Evolutionary conservation across 352 stramenopile species (phyloP).

Genomic region (Phytophthora brassicae): DNA sequence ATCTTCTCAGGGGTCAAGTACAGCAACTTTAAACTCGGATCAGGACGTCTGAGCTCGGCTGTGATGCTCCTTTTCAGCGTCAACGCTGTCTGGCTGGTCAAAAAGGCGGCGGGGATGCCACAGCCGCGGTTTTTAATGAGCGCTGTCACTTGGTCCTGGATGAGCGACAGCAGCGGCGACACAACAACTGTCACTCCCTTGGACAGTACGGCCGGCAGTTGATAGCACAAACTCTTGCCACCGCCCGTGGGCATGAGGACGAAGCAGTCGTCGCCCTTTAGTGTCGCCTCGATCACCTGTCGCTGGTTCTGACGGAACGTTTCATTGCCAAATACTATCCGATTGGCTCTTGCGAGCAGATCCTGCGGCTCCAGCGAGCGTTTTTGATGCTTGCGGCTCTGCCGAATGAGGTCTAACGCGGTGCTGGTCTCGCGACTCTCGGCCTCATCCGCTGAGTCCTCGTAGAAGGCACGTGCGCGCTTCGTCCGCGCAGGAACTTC

Average conservation of each 20-base stretch:
- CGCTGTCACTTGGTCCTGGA: slow-evolving; percentile 92
- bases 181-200: slow-evolving; percentile 92
- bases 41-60: slow-evolving; percentile 79
- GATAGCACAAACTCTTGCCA: slow-evolving; percentile 93
- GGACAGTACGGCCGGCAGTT: slow-evolving; percentile 72
- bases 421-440: slow-evolving; percentile 57
- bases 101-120: slow-evolving; percentile 68
- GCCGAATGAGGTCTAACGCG: slow-evolving; percentile 43
- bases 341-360: slow-evolving; percentile 57
- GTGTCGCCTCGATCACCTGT: slow-evolving; percentile 90
- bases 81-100: slow-evolving; percentile 75
- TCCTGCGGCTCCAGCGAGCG: slow-evolving; percentile 22
- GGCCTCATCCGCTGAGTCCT: slow-evolving; percentile 51
- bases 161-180: slow-evolving; percentile 93
- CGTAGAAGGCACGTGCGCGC: slow-evolving; percentile 44
- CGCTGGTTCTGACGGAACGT: slow-evolving; percentile 92
- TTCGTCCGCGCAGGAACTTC: slow-evolving; percentile 4
- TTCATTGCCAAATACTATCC: slow-evolving; percentile 66
- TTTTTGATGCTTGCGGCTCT: not conserved
- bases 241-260: slow-evolving; percentile 94
- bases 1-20: slow-evolving; percentile 97
- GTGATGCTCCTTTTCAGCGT: slow-evolving; percentile 67
- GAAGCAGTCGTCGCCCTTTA: slow-evolving; percentile 91
- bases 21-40: slow-evolving; percentile 83
- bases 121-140: slow-evolving; percentile 64